Percentiles rank a stretch among this genome's conserved stretches.
phyloP scores from a whole-genome alignment of 805 yeast genomes.

The Ogataea wickerhamii region DNA sequence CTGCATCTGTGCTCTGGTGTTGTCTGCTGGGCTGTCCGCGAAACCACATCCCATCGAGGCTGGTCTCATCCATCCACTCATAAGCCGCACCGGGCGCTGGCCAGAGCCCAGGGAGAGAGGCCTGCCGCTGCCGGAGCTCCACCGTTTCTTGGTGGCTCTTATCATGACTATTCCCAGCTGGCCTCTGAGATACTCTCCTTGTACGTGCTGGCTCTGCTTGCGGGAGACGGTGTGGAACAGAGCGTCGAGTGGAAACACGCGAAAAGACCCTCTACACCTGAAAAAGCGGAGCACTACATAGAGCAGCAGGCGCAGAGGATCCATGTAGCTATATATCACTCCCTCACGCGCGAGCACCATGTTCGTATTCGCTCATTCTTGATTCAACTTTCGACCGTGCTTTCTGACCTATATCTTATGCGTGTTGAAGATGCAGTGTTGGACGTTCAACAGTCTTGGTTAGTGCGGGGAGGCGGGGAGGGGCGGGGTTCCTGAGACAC shows the following conservation, averaged over 20 bases:
- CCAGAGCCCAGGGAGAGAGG: conserved; percentile 6
- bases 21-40: background rate
- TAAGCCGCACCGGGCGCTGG: no score
- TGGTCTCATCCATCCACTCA: background rate
- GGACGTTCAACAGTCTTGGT: no score
- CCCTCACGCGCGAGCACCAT: conserved; percentile 25
- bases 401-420: conserved; percentile 24
- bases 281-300: conserved; percentile 12
- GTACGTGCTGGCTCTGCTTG: background rate
- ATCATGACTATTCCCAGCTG: conserved; percentile 20
- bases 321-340: conserved; percentile 11
- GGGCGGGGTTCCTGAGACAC: no score
- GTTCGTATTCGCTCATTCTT: conserved; percentile 4
- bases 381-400: conserved; percentile 2
- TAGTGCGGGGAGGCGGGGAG: no score
- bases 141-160: conserved; percentile 9
- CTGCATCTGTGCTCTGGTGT: background rate
- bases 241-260: conserved; percentile 5
- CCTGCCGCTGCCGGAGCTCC: conserved; percentile 1
- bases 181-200: conserved; percentile 27
- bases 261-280: conserved; percentile 17
- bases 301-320: conserved; percentile 16
- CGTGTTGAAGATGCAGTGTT: no score
- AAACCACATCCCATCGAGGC: no score
- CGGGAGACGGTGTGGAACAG: background rate